phyloP scores from a whole-genome alignment of 2,329 filamentous ascomycete species.

The Rhinocladiella mackenziei region DNA sequence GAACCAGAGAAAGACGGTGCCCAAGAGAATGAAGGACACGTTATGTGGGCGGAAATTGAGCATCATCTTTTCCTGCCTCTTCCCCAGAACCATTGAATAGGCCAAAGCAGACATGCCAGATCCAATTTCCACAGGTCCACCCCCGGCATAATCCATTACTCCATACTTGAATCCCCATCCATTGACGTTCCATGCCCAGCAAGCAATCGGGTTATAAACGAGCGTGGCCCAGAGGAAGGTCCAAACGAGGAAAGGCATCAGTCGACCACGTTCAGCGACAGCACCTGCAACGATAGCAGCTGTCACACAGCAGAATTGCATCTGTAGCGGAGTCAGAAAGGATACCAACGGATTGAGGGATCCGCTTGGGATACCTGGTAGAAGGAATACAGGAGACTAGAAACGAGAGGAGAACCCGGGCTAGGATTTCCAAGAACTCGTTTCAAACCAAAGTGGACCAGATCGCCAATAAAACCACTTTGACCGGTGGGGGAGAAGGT shows the following conservation, averaged over 20 bases:
- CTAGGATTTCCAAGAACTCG: slow-evolving; percentile 80
- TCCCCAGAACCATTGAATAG: slow-evolving; percentile 92
- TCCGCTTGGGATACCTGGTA: slow-evolving; percentile 87
- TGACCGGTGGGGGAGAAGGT: slow-evolving; percentile 78
- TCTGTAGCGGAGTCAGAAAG: slow-evolving; percentile 48
- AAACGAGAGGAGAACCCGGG: slow-evolving; percentile 80
- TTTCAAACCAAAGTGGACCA: slow-evolving; percentile 83
- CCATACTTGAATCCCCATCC: slow-evolving; percentile 91
- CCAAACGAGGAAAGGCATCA: slow-evolving; percentile 93
- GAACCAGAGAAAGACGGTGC: slow-evolving; percentile 94
- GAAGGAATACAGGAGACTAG: slow-evolving; percentile 87
- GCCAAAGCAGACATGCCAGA: slow-evolving; percentile 90
- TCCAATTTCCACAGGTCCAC: slow-evolving; percentile 93
- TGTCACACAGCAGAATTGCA: slow-evolving; percentile 96
- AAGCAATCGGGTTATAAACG: slow-evolving; percentile 94
- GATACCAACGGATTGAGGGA: too few species aligned
- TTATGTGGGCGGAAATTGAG: slow-evolving; percentile 99
- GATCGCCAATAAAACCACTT: slow-evolving; percentile 87
- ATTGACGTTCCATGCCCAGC: slow-evolving; percentile 94
- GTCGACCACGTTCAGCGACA: slow-evolving; percentile 87
- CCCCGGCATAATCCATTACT: slow-evolving; percentile 92
- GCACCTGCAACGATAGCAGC: slow-evolving; percentile 87
- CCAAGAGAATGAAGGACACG: slow-evolving; percentile 92
- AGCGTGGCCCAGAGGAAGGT: slow-evolving; percentile 93
- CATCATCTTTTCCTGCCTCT: slow-evolving; percentile 99